Evolutionary conservation across 2,329 filamentous ascomycete genomes (phyloP), one percentile per base, ranked within the genome.

Genomic region (Phyllosticta citribraziliensis): DNA sequence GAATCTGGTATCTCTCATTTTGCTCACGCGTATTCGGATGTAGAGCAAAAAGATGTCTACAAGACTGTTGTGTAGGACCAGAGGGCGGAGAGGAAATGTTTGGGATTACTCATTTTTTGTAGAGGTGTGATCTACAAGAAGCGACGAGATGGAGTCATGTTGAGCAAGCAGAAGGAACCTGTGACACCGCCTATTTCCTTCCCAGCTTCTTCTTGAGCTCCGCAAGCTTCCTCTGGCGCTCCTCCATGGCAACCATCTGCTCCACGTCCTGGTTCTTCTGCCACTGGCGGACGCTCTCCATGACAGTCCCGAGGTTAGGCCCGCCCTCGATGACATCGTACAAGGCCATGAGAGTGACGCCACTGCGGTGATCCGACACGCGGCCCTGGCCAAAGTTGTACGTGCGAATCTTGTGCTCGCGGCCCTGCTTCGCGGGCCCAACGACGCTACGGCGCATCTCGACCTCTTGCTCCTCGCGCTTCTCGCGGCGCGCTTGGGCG

Each of bases 391-490:
- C 79, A 73, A 79, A 88, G 73, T 97, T 96, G 74, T 97, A 97
- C 0, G 92, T 97, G 63, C 92, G 81, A 62, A 99, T 88, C 78
- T 99, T 99, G 77, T 97, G 91, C 55, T 90, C 90, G 52, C 94
- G 83, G 5, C 92, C 94, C 77, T 94, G 92, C 68, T 88, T 82
- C 8, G 80, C 88, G 61, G 91, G 86, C 66, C 89, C 86, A 65
- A 96, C 82, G 3, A 91, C 90, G 65, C 87, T 90, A 70, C 91
- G 84, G 60, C 92, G 81, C 74, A 97, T 73, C 22, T 80, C 81
- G 19, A 86, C 80, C 27, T 92, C 82, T 72, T 93, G 86, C 67
- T 91, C 89, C 73, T 99, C 93, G 33, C 91, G 84, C 65, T 87
- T 86, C 72, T 96, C 92, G 55, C 91, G 83, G 62, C 88, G 82